Conservation (phyloP, 2,329 filamentous ascomycete genomes). For the Cercospora beticola region DNA sequence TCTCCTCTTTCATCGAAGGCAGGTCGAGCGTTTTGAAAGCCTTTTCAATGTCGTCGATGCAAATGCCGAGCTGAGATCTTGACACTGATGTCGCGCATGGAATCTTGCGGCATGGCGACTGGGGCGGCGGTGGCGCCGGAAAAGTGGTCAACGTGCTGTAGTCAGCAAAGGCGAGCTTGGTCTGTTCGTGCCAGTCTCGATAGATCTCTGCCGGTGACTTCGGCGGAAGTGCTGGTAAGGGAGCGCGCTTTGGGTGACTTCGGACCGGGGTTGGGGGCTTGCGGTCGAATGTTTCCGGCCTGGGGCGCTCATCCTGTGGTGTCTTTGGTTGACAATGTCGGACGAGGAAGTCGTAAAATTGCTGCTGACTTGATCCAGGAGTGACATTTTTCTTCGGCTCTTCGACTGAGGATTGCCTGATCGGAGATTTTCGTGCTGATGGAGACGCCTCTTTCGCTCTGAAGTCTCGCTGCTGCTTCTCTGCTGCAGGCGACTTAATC, state of each 20-base stretch:
- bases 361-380: neutral
- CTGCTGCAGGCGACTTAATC: neutral
- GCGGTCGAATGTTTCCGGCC: neutral
- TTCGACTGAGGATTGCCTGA: neutral
- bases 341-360: neutral
- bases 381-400: neutral
- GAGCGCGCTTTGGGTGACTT: neutral
- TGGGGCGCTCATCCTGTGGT: neutral
- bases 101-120: neutral
- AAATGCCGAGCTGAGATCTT: slow-evolving; percentile 4
- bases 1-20: slow-evolving; percentile 10
- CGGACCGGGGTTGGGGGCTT: neutral
- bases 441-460: neutral
- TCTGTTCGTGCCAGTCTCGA: slow-evolving; percentile 11
- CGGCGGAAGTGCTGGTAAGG: neutral
- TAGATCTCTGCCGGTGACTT: neutral
- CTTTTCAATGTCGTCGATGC: slow-evolving; percentile 12
- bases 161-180: slow-evolving; percentile 11
- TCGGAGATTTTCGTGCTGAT: neutral
- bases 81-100: neutral
- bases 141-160: slow-evolving; percentile 10
- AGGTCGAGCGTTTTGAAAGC: neutral
- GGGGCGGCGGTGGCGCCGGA: slow-evolving; percentile 10
- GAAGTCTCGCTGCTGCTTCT: neutral
- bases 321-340: neutral